Percentiles rank a stretch among this genome's conserved stretches.
Conservation (phyloP, 139 green algal species). For the Chlorella vulgaris region DNA sequence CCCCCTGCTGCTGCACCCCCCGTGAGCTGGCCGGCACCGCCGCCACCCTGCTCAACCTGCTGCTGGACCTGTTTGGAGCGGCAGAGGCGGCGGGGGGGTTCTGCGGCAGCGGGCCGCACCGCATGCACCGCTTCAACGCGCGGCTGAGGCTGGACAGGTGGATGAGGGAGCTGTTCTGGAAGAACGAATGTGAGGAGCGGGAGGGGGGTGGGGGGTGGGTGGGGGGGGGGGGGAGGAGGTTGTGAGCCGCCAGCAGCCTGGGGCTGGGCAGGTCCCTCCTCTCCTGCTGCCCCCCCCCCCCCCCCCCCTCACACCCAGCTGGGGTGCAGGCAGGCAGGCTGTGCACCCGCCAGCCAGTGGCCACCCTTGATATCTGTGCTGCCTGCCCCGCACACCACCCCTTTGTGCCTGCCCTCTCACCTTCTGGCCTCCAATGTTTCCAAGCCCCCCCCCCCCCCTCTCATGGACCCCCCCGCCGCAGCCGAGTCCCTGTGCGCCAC, state of each 20-base stretch:
- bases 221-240: background rate
- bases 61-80: slow-evolving; percentile 44
- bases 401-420: no score
- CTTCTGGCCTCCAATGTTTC: background rate
- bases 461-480: background rate
- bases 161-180: slow-evolving; percentile 29
- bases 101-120: background rate
- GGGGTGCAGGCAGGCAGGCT: no score
- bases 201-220: background rate
- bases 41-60: slow-evolving; percentile 28
- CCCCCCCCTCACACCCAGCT: no score
- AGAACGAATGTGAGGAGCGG: background rate
- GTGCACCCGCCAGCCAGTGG: no score
- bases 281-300: no score
- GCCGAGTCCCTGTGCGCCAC: slow-evolving; percentile 8
- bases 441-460: background rate
- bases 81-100: slow-evolving; percentile 39
- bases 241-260: no score
- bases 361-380: no score
- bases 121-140: slow-evolving; percentile 3
- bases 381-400: no score
- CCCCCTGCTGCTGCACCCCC: slow-evolving; percentile 32
- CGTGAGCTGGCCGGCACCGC: slow-evolving; percentile 38
- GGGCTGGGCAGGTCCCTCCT: no score
- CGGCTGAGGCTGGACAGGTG: slow-evolving; percentile 34